A percentile compares a stretch with the other conserved stretches of the same genome.
Conservation (phyloP, 176 grass and related monocot species). For the Dactylis glomerata region DNA sequence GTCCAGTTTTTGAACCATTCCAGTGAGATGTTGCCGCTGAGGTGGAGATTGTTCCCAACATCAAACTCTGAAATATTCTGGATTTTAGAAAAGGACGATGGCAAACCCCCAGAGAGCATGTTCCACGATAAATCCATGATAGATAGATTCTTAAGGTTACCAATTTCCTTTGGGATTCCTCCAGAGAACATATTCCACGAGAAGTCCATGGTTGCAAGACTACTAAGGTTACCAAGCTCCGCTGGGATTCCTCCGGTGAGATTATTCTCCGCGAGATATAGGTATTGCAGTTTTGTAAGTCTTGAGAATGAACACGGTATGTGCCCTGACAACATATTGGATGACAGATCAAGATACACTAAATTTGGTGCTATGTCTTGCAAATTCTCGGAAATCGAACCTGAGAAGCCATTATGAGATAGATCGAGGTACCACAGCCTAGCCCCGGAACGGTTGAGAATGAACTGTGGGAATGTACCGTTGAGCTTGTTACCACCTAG, state of each 20-base stretch:
- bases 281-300: not conserved
- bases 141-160: not conserved
- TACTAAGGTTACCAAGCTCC: not conserved
- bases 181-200: not conserved
- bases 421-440: slow-evolving; percentile 33
- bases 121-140: not conserved
- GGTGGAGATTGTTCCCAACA: no score
- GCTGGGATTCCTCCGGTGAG: slow-evolving; percentile 4
- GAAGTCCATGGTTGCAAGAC: not conserved
- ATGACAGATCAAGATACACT: slow-evolving; percentile 24
- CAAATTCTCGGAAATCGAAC: slow-evolving; percentile 25
- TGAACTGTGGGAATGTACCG: not conserved
- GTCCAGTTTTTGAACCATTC: slow-evolving; percentile 40
- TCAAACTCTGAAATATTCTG: no score
- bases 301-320: slow-evolving; percentile 10
- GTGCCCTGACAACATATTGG: slow-evolving; percentile 13
- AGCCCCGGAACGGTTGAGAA: not conserved
- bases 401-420: slow-evolving; percentile 33
- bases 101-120: not conserved
- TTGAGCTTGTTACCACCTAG: not conserved
- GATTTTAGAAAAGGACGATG: not conserved
- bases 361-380: slow-evolving; percentile 8
- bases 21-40: not conserved
- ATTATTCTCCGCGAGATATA: not conserved
- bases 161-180: not conserved